Evolutionary conservation across 192 early-diverging fungal species (phyloP).

Genomic region (Fimicolochytrium jonesii): DNA sequence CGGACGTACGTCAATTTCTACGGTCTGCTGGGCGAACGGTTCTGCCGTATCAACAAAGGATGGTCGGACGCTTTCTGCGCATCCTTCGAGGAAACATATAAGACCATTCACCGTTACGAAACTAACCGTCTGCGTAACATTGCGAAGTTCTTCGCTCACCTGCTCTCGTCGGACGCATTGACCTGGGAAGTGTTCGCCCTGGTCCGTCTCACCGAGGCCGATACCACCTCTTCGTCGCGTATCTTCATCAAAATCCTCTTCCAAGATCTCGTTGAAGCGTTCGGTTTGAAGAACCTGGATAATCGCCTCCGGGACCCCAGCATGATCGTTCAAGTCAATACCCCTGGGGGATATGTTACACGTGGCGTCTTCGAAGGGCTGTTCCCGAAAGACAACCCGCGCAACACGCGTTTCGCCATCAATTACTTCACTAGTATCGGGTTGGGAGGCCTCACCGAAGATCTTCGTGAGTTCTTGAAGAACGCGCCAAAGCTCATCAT

Average conservation of each 20-base stretch:
- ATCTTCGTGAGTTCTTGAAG: conserved; percentile 83
- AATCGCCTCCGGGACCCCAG: conserved; percentile 63
- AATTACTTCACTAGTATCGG: conserved; percentile 97
- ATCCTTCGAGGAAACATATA: conserved; percentile 78
- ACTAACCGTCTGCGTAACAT: conserved; percentile 91
- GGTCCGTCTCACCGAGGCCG: conserved; percentile 85
- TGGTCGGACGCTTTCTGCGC: conserved; percentile 79
- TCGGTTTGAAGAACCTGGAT: conserved; percentile 77
- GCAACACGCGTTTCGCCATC: conserved; percentile 90
- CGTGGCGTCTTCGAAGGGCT: conserved; percentile 78
- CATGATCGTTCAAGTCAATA: conserved; percentile 49
- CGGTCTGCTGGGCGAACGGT: conserved; percentile 89
- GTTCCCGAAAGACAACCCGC: conserved; percentile 87
- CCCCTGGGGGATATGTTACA: conserved; percentile 25
- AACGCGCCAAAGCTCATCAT: conserved; percentile 68
- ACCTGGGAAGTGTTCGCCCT: conserved; percentile 76
- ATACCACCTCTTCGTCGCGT: conserved; percentile 92
- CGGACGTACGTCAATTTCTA: conserved; percentile 91
- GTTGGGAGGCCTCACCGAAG: conserved; percentile 87
- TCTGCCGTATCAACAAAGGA: conserved; percentile 72
- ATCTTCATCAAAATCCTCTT: conserved; percentile 97
- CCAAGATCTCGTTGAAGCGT: conserved; percentile 75
- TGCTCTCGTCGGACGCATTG: conserved; percentile 78
- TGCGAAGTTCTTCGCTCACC: conserved; percentile 85
- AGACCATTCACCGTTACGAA: conserved; percentile 89